phyloP scores from a whole-genome alignment of 2,329 filamentous ascomycete genomes.

The Aspergillus piperis region DNA sequence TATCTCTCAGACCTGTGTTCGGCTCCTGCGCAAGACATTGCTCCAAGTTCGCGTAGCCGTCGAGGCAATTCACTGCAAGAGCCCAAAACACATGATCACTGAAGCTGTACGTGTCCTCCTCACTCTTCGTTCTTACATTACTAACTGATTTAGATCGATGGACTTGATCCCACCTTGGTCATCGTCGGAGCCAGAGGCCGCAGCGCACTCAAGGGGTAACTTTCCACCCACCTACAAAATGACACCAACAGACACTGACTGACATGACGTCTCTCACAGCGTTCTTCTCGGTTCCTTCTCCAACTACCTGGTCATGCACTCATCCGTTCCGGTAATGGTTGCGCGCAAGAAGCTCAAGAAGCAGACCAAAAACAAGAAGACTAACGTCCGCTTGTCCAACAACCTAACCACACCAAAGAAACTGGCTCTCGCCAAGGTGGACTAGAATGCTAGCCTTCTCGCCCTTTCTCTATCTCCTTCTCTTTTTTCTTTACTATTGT shows the following conservation, averaged over 20 bases:
- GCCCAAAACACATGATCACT: slow-evolving; percentile 90
- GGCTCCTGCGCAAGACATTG: slow-evolving; percentile 82
- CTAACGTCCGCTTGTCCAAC: slow-evolving; percentile 73
- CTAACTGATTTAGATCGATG: slow-evolving; percentile 67
- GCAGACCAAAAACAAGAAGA: slow-evolving; percentile 75
- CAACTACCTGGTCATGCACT: slow-evolving; percentile 96
- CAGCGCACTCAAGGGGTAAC: slow-evolving; percentile 89
- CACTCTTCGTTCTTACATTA: background rate
- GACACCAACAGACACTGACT: background rate
- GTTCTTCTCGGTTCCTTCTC: slow-evolving; percentile 95
- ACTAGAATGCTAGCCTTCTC: slow-evolving; percentile 48
- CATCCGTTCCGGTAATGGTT: slow-evolving; percentile 96
- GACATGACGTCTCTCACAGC: slow-evolving; percentile 48
- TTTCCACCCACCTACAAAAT: background rate
- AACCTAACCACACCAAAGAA: slow-evolving; percentile 72
- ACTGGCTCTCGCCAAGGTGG: slow-evolving; percentile 73
- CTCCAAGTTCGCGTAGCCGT: slow-evolving; percentile 91
- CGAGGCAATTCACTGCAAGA: slow-evolving; percentile 98
- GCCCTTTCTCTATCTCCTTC: background rate
- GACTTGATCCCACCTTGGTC: slow-evolving; percentile 85
- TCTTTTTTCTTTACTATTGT: background rate
- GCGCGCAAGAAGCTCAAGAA: slow-evolving; percentile 82
- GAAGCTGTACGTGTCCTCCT: slow-evolving; percentile 65
- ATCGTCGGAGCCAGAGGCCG: slow-evolving; percentile 89
- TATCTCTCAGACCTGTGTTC: slow-evolving; percentile 82